Evolutionary conservation across 352 stramenopile species (phyloP), one percentile per base, ranked within the genome.

Genomic region (Phytophthora europaea): DNA sequence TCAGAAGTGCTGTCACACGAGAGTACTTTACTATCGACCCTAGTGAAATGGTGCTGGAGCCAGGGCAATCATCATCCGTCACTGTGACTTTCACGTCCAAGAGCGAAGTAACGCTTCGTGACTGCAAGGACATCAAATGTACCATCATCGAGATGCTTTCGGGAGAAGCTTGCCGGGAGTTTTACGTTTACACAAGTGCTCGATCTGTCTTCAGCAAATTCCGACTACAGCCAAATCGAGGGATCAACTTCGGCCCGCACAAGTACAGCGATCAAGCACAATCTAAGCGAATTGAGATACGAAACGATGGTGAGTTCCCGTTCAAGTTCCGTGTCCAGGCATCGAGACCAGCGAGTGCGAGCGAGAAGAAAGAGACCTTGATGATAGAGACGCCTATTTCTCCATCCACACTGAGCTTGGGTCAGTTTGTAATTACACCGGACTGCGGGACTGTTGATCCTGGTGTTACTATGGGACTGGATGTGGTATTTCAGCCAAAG

Each of bases 81-180:
- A 88, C 75, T 31, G 83, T 98, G 9, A 89, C 75, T 0, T 98
- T 98, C 67, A 86, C 85, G 20, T 88, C 93, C 15, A 84, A 65
- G 31, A 81, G 75, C 16, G 93, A 99, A 70, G 78, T 98, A 4
- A 79, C 83, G 1, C 76, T 99, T 0, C 79, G 85, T n/a, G 91
- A 98, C 65, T 98, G 94, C 82, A 92, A 90, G 58, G 94, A 98
- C 56, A 96, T 99, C 65, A 90, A 92, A 59, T 98, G 94, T 63
- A 90, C 91, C 6, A 98, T 99, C 47, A 87, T 94, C 54, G 96
- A 99, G 71, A 96, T 96, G 72, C 76, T 93, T 2, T 98, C 95
- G 5, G 90, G 94, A 1, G 94, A 99, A 70, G 69, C 84, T 0
- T 96, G 94, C 45, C 88, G 95, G 47, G 86, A 98, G 34, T 99